phyloP scores from a whole-genome alignment of 805 yeast genomes.

The Kodamaea neixiangensis region DNA sequence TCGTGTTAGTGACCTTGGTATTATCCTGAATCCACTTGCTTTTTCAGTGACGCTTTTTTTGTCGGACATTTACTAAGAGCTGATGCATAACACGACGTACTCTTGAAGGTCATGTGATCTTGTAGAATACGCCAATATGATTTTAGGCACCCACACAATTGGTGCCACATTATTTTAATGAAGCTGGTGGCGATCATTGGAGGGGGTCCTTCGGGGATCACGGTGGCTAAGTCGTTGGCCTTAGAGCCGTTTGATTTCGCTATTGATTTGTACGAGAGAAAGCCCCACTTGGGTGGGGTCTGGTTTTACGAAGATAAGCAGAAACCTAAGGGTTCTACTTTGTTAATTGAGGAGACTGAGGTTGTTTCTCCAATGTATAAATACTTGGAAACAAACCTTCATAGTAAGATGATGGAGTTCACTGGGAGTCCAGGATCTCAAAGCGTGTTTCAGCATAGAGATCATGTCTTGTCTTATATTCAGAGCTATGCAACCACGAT shows the following conservation, averaged over 20 bases:
- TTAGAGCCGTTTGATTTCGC: conserved; percentile 25
- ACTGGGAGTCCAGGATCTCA: conserved; percentile 32
- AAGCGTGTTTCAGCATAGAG: conserved; percentile 18
- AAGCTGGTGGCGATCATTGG: conserved; percentile 25
- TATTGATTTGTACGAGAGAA: conserved; percentile 43
- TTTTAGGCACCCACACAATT: too few relatives aligned
- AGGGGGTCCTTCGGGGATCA: conserved; percentile 29
- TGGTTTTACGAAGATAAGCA: conserved; percentile 37
- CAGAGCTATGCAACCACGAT: conserved; percentile 19
- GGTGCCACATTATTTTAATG: neutral
- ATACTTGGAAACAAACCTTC: conserved; percentile 40
- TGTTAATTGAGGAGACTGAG: conserved; percentile 7
- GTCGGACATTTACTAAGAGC: neutral
- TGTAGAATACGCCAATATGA: neutral
- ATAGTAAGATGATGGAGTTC: conserved; percentile 48
- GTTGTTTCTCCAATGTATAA: conserved; percentile 26
- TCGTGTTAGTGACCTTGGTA: conserved; percentile 1
- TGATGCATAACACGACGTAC: neutral
- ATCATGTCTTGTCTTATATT: conserved; percentile 21
- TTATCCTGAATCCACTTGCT: neutral
- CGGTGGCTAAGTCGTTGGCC: conserved; percentile 25
- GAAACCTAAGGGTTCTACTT: conserved; percentile 4
- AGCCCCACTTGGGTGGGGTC: conserved; percentile 43
- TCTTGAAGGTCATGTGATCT: neutral
- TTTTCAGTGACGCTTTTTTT: conserved; percentile 1